phyloP scores from a whole-genome alignment of 2,329 filamentous ascomycete genomes.

The Curvularia hawaiiensis region DNA sequence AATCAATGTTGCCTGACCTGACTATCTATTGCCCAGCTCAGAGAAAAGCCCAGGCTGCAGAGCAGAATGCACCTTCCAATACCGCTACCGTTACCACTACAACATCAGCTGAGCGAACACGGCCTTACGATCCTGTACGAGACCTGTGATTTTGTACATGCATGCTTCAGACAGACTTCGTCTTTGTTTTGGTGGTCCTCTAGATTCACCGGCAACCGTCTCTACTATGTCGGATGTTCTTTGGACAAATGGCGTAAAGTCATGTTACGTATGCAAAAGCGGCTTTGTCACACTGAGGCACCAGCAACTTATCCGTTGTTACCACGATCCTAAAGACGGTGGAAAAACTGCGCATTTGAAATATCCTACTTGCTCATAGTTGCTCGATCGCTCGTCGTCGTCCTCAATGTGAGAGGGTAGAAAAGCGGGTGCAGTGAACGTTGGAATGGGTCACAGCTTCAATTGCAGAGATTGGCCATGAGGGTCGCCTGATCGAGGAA shows the following conservation, averaged over 20 bases:
- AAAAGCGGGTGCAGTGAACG: not conserved
- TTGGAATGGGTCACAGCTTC: not conserved
- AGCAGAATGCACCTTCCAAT: not conserved
- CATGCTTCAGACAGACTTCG: not conserved
- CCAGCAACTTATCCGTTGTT: not conserved
- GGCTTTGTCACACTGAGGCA: not conserved
- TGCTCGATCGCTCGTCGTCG: not conserved
- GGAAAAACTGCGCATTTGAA: not conserved
- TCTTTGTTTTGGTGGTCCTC: not conserved
- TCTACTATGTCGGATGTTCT: not conserved
- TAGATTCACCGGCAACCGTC: not conserved
- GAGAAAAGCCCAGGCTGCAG: not conserved
- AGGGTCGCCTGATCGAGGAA: not conserved
- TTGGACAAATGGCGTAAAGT: not conserved
- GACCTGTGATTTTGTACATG: not conserved
- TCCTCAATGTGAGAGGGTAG: not conserved
- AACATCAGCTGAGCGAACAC: not conserved
- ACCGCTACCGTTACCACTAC: not conserved
- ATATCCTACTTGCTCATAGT: not conserved
- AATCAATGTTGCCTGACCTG: not conserved
- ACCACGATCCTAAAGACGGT: not conserved
- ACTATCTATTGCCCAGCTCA: not conserved
- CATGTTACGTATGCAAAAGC: not conserved
- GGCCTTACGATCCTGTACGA: slow-evolving; percentile 2
- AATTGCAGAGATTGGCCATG: not conserved